These are phyloP conservation scores for Bifiguratus adelaidae DNA, from an alignment of 192 early-diverging fungal genomes.

Conservation along the genomic window DNA sequence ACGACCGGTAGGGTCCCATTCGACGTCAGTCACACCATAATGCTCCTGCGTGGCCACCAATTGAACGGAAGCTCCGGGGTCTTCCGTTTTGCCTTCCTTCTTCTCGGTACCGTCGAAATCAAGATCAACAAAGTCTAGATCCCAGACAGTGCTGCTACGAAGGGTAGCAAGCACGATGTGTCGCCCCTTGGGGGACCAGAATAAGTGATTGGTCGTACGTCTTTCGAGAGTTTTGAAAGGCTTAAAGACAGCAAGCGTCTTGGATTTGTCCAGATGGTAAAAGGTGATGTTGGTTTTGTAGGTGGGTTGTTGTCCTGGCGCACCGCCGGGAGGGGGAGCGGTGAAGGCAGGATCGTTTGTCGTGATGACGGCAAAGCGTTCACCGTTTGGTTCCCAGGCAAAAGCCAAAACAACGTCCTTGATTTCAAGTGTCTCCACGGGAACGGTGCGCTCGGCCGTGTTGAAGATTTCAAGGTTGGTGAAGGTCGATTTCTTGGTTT, in stretches of 20 bases:
- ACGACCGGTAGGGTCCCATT: slow-evolving; percentile 98
- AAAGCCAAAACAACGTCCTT: slow-evolving; percentile 74
- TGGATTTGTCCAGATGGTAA: slow-evolving; percentile 70
- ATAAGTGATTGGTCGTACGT: slow-evolving; percentile 72
- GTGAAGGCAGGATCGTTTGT: slow-evolving; percentile 52
- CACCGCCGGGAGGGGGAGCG: slow-evolving; percentile 35
- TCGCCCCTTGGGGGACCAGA: slow-evolving; percentile 96
- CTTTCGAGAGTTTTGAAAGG: slow-evolving; percentile 75
- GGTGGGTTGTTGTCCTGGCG: slow-evolving; percentile 35
- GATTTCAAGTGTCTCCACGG: slow-evolving; percentile 94
- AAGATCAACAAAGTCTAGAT: slow-evolving; percentile 90
- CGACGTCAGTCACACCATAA: slow-evolving; percentile 90
- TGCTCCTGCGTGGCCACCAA: slow-evolving; percentile 75
- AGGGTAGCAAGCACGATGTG: slow-evolving; percentile 83
- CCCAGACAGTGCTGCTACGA: slow-evolving; percentile 57
- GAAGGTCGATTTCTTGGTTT: slow-evolving; percentile 82
- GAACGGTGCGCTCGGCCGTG: slow-evolving; percentile 81
- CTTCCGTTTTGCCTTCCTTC: slow-evolving; percentile 39
- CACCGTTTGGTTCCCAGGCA: slow-evolving; percentile 92
- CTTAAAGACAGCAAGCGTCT: slow-evolving; percentile 63
- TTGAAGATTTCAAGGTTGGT: slow-evolving; percentile 96
- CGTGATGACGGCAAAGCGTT: slow-evolving; percentile 85
- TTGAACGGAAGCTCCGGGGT: slow-evolving; percentile 40
- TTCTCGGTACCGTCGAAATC: slow-evolving; percentile 57
- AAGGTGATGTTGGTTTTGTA: slow-evolving; percentile 65